These are phyloP conservation scores for Globisporangium spiculum DNA, from an alignment of 352 stramenopile species.

Conservation along the genomic window DNA sequence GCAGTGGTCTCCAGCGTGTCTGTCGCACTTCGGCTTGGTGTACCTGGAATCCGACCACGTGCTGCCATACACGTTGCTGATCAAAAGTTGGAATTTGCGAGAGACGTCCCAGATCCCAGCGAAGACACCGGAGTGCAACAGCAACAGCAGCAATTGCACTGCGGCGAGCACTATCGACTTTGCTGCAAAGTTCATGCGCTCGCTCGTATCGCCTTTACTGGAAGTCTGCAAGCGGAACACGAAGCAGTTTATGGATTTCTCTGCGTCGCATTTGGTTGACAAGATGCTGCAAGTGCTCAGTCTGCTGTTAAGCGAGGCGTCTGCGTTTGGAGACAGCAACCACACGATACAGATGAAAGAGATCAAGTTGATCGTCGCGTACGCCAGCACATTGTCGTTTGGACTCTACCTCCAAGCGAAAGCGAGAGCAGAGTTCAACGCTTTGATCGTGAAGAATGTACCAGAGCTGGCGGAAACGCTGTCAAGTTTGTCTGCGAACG, in stretches of 20 bases:
- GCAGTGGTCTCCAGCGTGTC: slow-evolving; percentile 46
- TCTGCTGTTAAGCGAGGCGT: slow-evolving; percentile 34
- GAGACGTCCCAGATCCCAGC: slow-evolving; percentile 22
- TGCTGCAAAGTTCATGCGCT: slow-evolving; percentile 46
- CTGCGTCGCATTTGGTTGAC: slow-evolving; percentile 36
- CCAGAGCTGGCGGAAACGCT: slow-evolving; percentile 27
- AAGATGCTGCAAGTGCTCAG: slow-evolving; percentile 46
- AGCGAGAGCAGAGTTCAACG: slow-evolving; percentile 31
- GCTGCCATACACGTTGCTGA: slow-evolving; percentile 58
- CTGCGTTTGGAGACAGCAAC: slow-evolving; percentile 15
- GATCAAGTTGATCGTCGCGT: slow-evolving; percentile 35
- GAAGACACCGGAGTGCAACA: neutral
- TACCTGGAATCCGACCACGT: slow-evolving; percentile 48
- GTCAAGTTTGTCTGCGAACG: slow-evolving; percentile 18
- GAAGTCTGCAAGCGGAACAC: slow-evolving; percentile 51
- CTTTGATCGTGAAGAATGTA: slow-evolving; percentile 20
- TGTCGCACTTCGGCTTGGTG: slow-evolving; percentile 58
- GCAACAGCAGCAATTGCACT: neutral
- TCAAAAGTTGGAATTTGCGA: slow-evolving; percentile 56
- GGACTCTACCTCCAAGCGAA: slow-evolving; percentile 28
- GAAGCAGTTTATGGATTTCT: slow-evolving; percentile 38
- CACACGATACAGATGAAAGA: slow-evolving; percentile 19
- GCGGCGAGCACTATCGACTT: slow-evolving; percentile 18
- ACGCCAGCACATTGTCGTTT: slow-evolving; percentile 32
- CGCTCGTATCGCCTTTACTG: slow-evolving; percentile 39